Conservation (phyloP, 176 grass and related monocot species). For the Oryza brachyantha region DNA sequence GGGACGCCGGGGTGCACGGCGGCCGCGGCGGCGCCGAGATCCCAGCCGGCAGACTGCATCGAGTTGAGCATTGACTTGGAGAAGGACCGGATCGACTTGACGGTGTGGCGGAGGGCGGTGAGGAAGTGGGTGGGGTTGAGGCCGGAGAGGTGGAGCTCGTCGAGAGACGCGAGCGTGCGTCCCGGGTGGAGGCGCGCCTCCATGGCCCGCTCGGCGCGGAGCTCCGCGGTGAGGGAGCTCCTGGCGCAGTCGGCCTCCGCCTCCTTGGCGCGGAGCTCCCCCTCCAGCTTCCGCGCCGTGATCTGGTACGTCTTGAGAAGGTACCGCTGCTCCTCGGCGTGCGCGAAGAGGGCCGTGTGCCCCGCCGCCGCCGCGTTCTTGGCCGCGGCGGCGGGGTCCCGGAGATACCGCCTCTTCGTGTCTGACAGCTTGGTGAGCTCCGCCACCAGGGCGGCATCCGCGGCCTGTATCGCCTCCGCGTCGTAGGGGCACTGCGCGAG, state of each 20-base stretch:
- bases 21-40: conserved; percentile 57
- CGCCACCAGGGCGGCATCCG: conserved; percentile 64
- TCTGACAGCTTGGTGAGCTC: conserved; percentile 82
- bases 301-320: conserved; percentile 91
- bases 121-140: conserved; percentile 94
- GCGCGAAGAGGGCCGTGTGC: conserved; percentile 48
- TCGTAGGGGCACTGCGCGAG: conserved; percentile 82
- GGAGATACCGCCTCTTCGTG: conserved; percentile 64
- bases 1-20: conserved; percentile 59
- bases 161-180: conserved; percentile 62
- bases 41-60: conserved; percentile 81
- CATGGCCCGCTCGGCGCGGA: conserved; percentile 48
- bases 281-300: conserved; percentile 72
- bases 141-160: conserved; percentile 80
- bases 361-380: conserved; percentile 31
- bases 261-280: conserved; percentile 54
- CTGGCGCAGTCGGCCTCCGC: conserved; percentile 28
- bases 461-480: conserved; percentile 65
- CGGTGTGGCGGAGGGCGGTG: conserved; percentile 58
- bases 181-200: conserved; percentile 71
- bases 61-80: conserved; percentile 56
- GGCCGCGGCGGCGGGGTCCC: conserved; percentile 49
- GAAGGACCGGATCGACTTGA: conserved; percentile 89
- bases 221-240: conserved; percentile 38
- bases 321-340: conserved; percentile 77